Evolutionary conservation across 108 stramenopile species (phyloP), one percentile per base, ranked within the genome.

Genomic region (Nannochloropsis salina): DNA sequence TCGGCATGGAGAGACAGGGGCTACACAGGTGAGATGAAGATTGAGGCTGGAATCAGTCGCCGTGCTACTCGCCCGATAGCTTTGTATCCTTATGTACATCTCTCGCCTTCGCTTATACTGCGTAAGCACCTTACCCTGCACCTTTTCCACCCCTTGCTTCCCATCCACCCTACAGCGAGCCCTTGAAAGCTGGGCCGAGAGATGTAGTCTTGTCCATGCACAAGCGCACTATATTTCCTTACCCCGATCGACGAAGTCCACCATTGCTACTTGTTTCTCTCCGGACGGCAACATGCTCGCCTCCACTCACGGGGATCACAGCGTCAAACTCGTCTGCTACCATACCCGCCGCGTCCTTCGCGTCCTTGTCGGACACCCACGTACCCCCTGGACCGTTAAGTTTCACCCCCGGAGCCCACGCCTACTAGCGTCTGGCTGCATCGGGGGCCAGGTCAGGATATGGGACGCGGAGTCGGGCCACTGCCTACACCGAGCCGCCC

Each of bases 261-360:
- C 90, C 9, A 90, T 90, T 40, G 80, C 88, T 31, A 88, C 88
- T 12, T 80, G 84, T 8, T 61, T 88, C 43, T 86, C 86, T 2
- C 86, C 79, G 5, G 86, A 90, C 82, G 83, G 86, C 20, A 41
- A 44, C 42, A 44, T 42, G 42, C 89, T 99, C 87, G 97, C 97
- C n/a, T 95, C 94, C 2, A 98, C 98, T 18, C 98, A 99, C 82
- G 98, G 98, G 5, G 98, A 99, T 89, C 98, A 99, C 90, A 97
- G 97, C n/a, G 96, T 99, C 80, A 99, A 99, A 89, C 94, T 99
- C 31, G 92, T 96, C 2, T 92, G 91, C 81, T 89, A 84, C 43
- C 81, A 44, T 42, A 93, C 93, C 20, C 94, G 95, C 10, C 86
- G 82, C 80, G 83, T 96, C 9, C 81, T 94, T 11, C 91, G 94